Percentiles rank a stretch among this genome's conserved stretches.
Conservation (phyloP, 2,329 filamentous ascomycete species). For the Hypoxylon sp. region DNA sequence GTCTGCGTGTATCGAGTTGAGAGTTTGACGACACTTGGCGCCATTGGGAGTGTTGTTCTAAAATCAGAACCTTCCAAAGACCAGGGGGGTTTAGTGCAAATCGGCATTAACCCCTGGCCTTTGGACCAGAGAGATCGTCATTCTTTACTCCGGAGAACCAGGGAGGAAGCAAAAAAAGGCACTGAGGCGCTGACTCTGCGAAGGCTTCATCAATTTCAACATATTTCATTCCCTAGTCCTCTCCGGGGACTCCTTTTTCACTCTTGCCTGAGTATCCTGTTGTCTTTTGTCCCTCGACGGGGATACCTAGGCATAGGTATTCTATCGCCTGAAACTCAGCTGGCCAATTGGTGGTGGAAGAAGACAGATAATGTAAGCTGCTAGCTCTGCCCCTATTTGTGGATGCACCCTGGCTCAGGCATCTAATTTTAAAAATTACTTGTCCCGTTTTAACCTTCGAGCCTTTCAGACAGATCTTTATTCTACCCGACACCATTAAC, state of each 20-base stretch:
- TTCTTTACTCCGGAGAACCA: conserved; percentile 23
- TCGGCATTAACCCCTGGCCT: conserved; percentile 39
- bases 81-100: conserved; percentile 37
- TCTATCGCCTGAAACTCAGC: conserved; percentile 31
- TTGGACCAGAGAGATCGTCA: conserved; percentile 36
- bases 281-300: conserved; percentile 8
- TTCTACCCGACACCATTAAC: conserved; percentile 20
- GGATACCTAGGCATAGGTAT: conserved; percentile 14
- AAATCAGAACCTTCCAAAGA: conserved; percentile 30
- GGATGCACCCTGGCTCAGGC: conserved; percentile 24
- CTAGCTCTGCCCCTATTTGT: conserved; percentile 41
- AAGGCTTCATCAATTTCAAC: conserved; percentile 23
- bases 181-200: conserved; percentile 3
- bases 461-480: conserved; percentile 37
- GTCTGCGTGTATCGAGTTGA: conserved; percentile 29
- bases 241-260: conserved; percentile 3
- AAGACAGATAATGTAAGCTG: conserved; percentile 37
- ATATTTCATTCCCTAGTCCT: conserved; percentile 1
- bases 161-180: conserved; percentile 14
- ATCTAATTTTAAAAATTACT: conserved; percentile 44
- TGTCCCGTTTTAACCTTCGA: conserved; percentile 31
- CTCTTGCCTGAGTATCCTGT: conserved; percentile 10
- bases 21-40: conserved; percentile 34
- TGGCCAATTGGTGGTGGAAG: conserved; percentile 36
- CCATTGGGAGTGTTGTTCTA: conserved; percentile 34